Evolutionary conservation across 768 basidiomycete species (phyloP), one percentile per base, ranked within the genome.

Genomic region (Lentinula lateritia): DNA sequence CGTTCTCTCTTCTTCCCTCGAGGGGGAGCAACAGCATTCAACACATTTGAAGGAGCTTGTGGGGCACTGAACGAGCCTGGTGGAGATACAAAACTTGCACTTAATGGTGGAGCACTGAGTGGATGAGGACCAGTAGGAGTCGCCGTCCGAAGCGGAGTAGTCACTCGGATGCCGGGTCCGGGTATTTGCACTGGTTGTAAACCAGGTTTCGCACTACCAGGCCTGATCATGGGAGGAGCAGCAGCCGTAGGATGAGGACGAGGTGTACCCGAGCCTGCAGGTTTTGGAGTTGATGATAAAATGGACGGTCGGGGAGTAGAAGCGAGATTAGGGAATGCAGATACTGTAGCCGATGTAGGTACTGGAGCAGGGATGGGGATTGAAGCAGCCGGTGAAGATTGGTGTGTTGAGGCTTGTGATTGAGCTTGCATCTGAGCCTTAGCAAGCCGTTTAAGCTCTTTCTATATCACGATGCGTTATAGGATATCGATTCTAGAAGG

Each of bases 391-490:
- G 66, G 59, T 66, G 56, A 65, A 34, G 68, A 71, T 61, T 60
- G 69, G 28, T 56, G 55, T 5, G 55, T 56, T 62, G 48, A 57
- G 12, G 73, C 66, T 32, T 67, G 60, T 12, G 67, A 53, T 46
- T 73, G 75, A 23, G 74, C 66, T 62, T 77, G 75, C 28, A 74
- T 76, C 59, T 81, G 79, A 13, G 82, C 76, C 67, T 88, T 88
- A 61, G 83, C 86, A 38, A 87, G 80, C 54, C 83, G 83, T 75
- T 85, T 89, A 66, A 83, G 77, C 72, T 90, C 89, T 76, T 89
- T 90, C 86, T 90, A 73, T 67, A 61, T 16, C 28, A 28, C 3
- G 43, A 50, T 7, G 6, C 13, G 32, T 48, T n/a, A 50, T 16
- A n/a, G 18, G 6, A 7, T 18, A 38, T 50, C 10, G 16, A 48